Evolutionary conservation across 2,329 filamentous ascomycete genomes (phyloP).

Genomic region (Plenodomus lindquistii): DNA sequence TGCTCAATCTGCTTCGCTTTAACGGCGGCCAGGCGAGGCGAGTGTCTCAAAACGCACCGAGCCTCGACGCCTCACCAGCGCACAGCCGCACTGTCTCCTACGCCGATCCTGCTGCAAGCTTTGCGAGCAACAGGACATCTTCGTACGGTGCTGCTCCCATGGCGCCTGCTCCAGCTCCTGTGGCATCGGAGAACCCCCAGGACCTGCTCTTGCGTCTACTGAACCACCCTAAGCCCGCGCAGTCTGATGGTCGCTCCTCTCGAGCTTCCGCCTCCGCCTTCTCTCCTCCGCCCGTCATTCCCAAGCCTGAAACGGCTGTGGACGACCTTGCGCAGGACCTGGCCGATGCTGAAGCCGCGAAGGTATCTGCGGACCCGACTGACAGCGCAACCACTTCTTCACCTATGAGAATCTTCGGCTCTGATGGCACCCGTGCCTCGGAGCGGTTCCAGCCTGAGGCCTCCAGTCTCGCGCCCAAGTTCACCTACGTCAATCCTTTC

Average conservation of each 20-base stretch:
- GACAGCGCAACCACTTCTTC: conserved; percentile 25
- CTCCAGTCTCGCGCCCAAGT: conserved; percentile 51
- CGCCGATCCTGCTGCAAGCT: conserved; percentile 61
- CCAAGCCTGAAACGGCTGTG: conserved; percentile 47
- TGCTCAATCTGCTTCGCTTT: conserved; percentile 69
- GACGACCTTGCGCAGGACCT: conserved; percentile 52
- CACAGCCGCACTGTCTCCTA: conserved; percentile 54
- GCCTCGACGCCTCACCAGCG: conserved; percentile 18
- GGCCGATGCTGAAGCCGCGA: conserved; percentile 49
- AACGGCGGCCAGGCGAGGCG: conserved; percentile 50
- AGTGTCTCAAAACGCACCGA: conserved; percentile 32
- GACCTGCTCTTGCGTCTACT: conserved; percentile 85
- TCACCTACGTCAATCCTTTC: conserved; percentile 74
- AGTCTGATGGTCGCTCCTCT: conserved; percentile 32
- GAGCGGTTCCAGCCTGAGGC: conserved; percentile 40
- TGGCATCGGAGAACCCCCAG: conserved; percentile 67
- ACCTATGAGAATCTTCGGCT: conserved; percentile 41
- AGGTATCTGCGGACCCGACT: conserved; percentile 39
- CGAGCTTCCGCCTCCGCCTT: conserved; percentile 32
- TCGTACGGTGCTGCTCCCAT: conserved; percentile 39
- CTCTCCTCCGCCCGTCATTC: conserved; percentile 30
- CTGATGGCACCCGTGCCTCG: conserved; percentile 47
- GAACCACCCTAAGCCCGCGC: conserved; percentile 66
- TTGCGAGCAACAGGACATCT: conserved; percentile 53
- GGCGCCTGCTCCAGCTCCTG: conserved; percentile 30